Percentiles rank a stretch among this genome's conserved stretches.
Conservation (phyloP, 257 asterid species). For the Solanum neorickii region DNA sequence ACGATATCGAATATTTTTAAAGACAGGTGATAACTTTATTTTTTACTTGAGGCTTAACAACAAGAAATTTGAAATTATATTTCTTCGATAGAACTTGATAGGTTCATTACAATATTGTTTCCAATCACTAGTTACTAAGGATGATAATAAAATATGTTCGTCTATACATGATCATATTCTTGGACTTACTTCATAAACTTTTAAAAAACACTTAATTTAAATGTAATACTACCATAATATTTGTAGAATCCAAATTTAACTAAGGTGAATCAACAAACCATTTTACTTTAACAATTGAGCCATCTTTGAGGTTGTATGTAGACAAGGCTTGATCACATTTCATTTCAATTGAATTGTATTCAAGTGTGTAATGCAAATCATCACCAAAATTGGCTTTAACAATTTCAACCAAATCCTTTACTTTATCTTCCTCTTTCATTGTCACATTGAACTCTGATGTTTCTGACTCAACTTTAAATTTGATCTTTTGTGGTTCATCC, state of each 20-base stretch:
- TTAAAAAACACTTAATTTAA: background rate
- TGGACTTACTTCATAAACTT: background rate
- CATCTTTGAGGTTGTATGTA: background rate
- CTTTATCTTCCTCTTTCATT: background rate
- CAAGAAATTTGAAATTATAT: background rate
- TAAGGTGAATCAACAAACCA: background rate
- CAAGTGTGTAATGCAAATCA: background rate
- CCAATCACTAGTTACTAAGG: background rate
- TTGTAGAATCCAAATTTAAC: background rate
- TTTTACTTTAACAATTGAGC: background rate
- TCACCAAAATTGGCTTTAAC: background rate
- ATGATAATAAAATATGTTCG: background rate
- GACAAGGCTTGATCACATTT: background rate
- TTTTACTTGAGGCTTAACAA: background rate
- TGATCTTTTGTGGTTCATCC: background rate
- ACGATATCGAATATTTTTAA: too few species aligned
- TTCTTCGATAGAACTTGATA: background rate
- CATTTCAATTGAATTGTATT: background rate
- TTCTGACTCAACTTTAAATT: background rate
- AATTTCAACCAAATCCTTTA: background rate
- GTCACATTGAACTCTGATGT: background rate
- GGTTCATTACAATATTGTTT: background rate
- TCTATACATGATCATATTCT: background rate
- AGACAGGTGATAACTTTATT: background rate
- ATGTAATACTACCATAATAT: background rate